A percentile compares a stretch with the other conserved stretches of the same genome.
Evolutionary conservation across 2,329 filamentous ascomycete species (phyloP).

Genomic region (Beauveria varroae): DNA sequence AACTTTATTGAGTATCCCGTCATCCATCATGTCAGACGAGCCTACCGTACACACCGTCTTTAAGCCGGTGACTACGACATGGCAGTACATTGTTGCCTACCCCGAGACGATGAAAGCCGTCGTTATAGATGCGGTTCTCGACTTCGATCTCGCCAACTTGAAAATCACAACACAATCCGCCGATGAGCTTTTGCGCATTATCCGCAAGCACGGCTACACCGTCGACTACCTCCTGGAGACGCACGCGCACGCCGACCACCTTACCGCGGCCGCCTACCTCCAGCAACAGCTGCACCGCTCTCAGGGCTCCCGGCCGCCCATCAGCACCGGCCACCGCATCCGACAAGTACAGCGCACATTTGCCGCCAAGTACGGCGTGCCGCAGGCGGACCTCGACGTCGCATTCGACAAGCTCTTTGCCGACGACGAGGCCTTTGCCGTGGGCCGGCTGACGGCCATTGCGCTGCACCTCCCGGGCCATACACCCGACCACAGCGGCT

Average conservation of each 20-base stretch:
- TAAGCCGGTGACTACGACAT: conserved; percentile 40
- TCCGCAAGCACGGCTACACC: conserved; percentile 37
- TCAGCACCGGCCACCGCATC: conserved; percentile 29
- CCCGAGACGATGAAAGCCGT: conserved; percentile 38
- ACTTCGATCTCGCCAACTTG: conserved; percentile 38
- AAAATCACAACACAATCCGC: conserved; percentile 39
- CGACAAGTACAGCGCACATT: conserved; percentile 42
- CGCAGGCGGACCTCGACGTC: conserved; percentile 30
- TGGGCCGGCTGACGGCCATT: conserved; percentile 38
- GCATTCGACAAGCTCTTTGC: conserved; percentile 47
- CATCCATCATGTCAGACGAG: background rate
- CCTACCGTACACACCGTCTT: conserved; percentile 29
- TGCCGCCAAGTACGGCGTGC: conserved; percentile 39
- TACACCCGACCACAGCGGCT: conserved; percentile 51
- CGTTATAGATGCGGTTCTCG: conserved; percentile 56
- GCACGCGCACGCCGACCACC: conserved; percentile 53
- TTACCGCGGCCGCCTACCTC: conserved; percentile 52
- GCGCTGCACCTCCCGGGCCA: conserved; percentile 53
- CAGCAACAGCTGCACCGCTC: conserved; percentile 33
- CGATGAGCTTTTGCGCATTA: conserved; percentile 39
- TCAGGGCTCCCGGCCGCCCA: conserved; percentile 30
- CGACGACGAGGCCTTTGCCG: conserved; percentile 44
- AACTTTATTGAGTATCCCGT: background rate
- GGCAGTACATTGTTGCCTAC: conserved; percentile 55
- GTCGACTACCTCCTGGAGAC: conserved; percentile 52